Conservation (phyloP, 352 stramenopile species). For the Phytophthora sansomeana region DNA sequence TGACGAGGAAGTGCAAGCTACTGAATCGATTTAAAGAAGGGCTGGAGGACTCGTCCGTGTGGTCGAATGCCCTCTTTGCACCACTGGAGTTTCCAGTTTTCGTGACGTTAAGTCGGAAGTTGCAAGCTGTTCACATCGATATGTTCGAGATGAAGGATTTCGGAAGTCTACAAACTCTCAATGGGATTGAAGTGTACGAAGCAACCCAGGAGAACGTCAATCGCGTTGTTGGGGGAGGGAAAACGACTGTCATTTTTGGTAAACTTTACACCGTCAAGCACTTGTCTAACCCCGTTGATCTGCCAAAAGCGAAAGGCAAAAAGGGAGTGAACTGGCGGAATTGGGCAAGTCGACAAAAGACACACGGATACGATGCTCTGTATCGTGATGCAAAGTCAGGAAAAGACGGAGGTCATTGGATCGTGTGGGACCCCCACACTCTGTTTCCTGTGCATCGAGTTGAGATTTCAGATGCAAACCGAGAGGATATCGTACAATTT, state of each 20-base stretch:
- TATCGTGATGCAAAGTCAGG: slow-evolving; percentile 33
- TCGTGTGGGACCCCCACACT: slow-evolving; percentile 57
- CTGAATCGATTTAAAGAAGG: slow-evolving; percentile 50
- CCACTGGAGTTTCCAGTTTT: slow-evolving; percentile 47
- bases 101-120: slow-evolving; percentile 25
- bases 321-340: slow-evolving; percentile 21
- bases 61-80: slow-evolving; percentile 52
- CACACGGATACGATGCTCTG: slow-evolving; percentile 61
- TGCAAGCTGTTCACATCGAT: slow-evolving; percentile 24
- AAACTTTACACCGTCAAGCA: slow-evolving; percentile 42
- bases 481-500: slow-evolving; percentile 13
- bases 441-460: slow-evolving; percentile 56
- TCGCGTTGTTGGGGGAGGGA: slow-evolving; percentile 10
- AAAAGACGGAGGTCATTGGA: slow-evolving; percentile 36
- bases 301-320: slow-evolving; percentile 39
- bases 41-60: slow-evolving; percentile 27
- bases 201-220: slow-evolving; percentile 48
- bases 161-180: slow-evolving; percentile 28
- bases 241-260: slow-evolving; percentile 43
- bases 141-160: slow-evolving; percentile 51
- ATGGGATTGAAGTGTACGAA: slow-evolving; percentile 52
- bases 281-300: slow-evolving; percentile 34
- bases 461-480: slow-evolving; percentile 34
- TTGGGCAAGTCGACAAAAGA: slow-evolving; percentile 53
- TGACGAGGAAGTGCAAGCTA: slow-evolving; percentile 54